Evolutionary conservation across 768 basidiomycete species (phyloP).

Genomic region (Antrodiella citrinella): DNA sequence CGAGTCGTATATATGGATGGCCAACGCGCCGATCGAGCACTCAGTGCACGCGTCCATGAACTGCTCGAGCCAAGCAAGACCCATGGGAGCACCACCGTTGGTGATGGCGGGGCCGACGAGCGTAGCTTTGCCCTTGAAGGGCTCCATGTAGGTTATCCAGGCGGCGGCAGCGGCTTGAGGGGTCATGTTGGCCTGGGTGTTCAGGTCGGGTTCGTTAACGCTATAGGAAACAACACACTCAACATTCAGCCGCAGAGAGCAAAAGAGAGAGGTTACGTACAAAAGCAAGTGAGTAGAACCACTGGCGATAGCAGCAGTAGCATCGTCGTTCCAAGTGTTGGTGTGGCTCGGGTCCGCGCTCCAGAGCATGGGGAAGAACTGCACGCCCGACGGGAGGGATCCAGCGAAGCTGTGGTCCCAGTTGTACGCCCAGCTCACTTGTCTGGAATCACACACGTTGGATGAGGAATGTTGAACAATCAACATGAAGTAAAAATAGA

Average conservation of each 20-base stretch:
- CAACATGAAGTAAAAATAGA: background rate
- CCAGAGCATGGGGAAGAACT: slow-evolving; percentile 23
- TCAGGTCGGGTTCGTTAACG: slow-evolving; percentile 24
- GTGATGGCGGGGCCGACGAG: slow-evolving; percentile 25
- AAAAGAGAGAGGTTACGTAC: slow-evolving; percentile 9
- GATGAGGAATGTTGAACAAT: no score
- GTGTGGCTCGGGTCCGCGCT: slow-evolving; percentile 13
- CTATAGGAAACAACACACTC: slow-evolving; percentile 7
- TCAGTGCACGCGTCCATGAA: slow-evolving; percentile 21
- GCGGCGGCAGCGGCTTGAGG: slow-evolving; percentile 20
- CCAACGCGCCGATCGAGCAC: slow-evolving; percentile 22
- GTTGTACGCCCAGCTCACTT: slow-evolving; percentile 22
- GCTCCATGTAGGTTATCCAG: slow-evolving; percentile 24
- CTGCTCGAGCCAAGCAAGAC: slow-evolving; percentile 22
- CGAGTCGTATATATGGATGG: slow-evolving; percentile 24
- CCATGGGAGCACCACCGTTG: slow-evolving; percentile 25
- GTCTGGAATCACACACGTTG: slow-evolving; percentile 8
- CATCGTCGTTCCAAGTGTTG: slow-evolving; percentile 17
- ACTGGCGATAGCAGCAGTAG: slow-evolving; percentile 20
- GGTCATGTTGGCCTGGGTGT: slow-evolving; percentile 21
- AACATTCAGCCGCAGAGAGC: background rate
- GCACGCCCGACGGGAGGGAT: slow-evolving; percentile 11
- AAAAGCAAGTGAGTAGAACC: slow-evolving; percentile 21
- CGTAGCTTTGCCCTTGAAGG: slow-evolving; percentile 23
- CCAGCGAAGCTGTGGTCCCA: slow-evolving; percentile 16